Conservation (phyloP, 306 rosid genomes). For the Coriaria nepalensis region DNA sequence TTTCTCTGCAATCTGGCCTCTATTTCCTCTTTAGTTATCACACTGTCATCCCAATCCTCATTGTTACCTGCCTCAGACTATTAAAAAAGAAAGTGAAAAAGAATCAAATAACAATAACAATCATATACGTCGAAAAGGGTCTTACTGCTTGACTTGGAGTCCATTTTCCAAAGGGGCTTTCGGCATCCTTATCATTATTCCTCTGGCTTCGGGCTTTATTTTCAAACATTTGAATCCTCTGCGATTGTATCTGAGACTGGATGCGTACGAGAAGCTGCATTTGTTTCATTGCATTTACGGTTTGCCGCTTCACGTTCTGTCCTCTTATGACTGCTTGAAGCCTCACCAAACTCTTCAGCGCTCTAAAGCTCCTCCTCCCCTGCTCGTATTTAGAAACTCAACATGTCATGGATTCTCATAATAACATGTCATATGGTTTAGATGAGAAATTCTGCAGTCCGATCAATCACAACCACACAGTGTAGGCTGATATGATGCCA, state of each 20-base stretch:
- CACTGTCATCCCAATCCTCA: constrained; percentile 90
- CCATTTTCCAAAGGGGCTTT: constrained; percentile 52
- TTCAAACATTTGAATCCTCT: constrained; percentile 87
- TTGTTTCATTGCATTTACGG: constrained; percentile 83
- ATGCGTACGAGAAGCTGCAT: constrained; percentile 92
- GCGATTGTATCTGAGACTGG: constrained; percentile 87
- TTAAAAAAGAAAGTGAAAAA: background rate
- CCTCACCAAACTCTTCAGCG: constrained; percentile 86
- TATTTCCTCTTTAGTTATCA: constrained; percentile 77
- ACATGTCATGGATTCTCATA: no score
- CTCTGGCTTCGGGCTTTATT: constrained; percentile 69
- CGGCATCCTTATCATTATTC: constrained; percentile 55
- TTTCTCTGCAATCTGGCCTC: constrained; percentile 79
- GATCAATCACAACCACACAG: no score
- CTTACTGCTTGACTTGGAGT: constrained; percentile 51
- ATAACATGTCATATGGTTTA: no score
- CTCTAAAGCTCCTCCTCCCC: constrained; percentile 92
- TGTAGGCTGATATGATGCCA: no score
- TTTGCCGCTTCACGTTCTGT: constrained; percentile 94
- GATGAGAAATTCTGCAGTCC: no score
- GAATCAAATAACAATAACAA: background rate
- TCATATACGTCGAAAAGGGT: constrained; percentile 6
- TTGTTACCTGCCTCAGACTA: constrained; percentile 69
- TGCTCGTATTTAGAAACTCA: constrained; percentile 9
- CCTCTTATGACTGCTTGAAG: constrained; percentile 99